Evolutionary conservation across 1,139 yeast species (phyloP), one percentile per base, ranked within the genome.

Genomic region (Hansenula sp.): DNA sequence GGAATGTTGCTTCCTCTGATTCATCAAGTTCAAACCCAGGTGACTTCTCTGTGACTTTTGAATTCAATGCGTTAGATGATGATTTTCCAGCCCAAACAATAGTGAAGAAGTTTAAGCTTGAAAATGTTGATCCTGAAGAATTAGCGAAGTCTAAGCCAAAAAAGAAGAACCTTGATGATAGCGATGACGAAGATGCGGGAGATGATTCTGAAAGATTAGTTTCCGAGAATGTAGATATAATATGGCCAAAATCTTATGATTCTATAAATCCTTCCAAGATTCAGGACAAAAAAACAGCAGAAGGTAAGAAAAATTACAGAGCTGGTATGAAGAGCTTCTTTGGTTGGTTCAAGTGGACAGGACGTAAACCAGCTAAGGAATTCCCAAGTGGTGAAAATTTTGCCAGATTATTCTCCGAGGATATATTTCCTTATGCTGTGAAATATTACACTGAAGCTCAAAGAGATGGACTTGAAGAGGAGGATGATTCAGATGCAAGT

Each of bases 271-370:
- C 90, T 0, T 44, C 50, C 2, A 44, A 57, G 28, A 69, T 82
- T 40, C 68, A 68, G 40, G 63, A 65, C 32, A 60, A 56, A 33
- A 68, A 69, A n/a, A 50, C 70, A 5, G 51, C 64, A 27, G 76
- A 73, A 16, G 82, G 80, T 34, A 82, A 82, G 58, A 78, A 74
- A 51, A 66, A 67, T 37, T 82, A 82, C 55, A 65, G 89, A 44
- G 54, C 69, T 24, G 89, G 89, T 4, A 82, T 82, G 88, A 79
- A 79, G 54, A 77, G 87, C 6, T 76, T 83, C 52, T 82, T 82
- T 59, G 77, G 87, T 4, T 83, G 84, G 78, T 82, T 82, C 53
- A 64, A 66, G 35, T 83, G 92, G 92, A 82, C 90, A 0, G 92
- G 90, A 1, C 59, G 58, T 38, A 80, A 79, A 52, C 82, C 84